phyloP scores from a whole-genome alignment of 2,329 filamentous ascomycete genomes.

The Nothomitra cinnamomea region DNA sequence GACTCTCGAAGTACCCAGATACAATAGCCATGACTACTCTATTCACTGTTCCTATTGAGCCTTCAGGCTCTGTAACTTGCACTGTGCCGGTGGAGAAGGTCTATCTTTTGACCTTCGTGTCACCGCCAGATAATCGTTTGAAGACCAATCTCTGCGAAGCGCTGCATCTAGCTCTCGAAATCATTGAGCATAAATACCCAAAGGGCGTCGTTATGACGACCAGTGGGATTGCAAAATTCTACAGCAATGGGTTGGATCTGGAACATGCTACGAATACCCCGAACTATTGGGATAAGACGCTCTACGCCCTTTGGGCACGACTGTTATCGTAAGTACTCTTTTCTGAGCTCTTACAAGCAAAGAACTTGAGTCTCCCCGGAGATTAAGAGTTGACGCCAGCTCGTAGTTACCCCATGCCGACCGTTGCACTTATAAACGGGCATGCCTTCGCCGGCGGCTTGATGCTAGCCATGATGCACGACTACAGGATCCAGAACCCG shows the following conservation, averaged over 20 bases:
- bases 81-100: slow-evolving; percentile 41
- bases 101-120: slow-evolving; percentile 57
- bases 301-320: slow-evolving; percentile 49
- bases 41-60: slow-evolving; percentile 2
- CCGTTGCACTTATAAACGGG: slow-evolving; percentile 60
- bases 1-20: background rate
- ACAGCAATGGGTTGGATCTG: slow-evolving; percentile 68
- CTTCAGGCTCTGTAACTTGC: slow-evolving; percentile 30
- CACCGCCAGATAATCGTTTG: slow-evolving; percentile 61
- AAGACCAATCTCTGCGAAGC: slow-evolving; percentile 50
- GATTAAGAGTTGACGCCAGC: background rate
- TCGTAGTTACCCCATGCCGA: slow-evolving; percentile 58
- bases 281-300: slow-evolving; percentile 40
- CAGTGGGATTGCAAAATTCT: slow-evolving; percentile 60
- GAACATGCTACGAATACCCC: slow-evolving; percentile 42
- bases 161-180: slow-evolving; percentile 54
- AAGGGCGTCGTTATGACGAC: slow-evolving; percentile 67
- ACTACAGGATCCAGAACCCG: slow-evolving; percentile 64
- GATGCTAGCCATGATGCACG: slow-evolving; percentile 67
- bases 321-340: slow-evolving; percentile 35
- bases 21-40: background rate
- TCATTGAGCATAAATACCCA: slow-evolving; percentile 48
- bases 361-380: background rate
- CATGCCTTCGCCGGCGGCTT: slow-evolving; percentile 71
- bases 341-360: background rate